Conservation (phyloP, 495 filamentous ascomycete genomes). For the Penicillium robsamsonii region DNA sequence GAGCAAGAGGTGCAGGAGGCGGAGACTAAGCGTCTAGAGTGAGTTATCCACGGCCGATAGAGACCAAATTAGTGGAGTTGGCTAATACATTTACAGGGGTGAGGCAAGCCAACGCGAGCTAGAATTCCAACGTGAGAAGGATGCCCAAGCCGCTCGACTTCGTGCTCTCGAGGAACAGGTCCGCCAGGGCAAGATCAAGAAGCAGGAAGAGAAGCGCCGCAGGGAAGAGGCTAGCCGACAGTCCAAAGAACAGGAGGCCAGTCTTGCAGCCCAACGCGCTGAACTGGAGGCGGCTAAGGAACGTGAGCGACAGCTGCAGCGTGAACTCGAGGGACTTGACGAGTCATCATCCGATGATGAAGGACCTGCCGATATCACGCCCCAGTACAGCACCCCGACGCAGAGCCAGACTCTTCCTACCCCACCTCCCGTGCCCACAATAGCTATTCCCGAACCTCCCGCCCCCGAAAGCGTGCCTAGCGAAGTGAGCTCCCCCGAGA, state of each 20-base stretch:
- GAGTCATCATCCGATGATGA: conserved; percentile 87
- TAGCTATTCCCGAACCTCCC: conserved; percentile 33
- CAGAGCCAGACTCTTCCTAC: conserved; percentile 55
- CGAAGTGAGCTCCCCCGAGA: conserved; percentile 28
- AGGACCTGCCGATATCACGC: conserved; percentile 74
- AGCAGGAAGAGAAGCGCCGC: conserved; percentile 87
- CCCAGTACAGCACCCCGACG: conserved; percentile 79
- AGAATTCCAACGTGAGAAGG: conserved; percentile 74
- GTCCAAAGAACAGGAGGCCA: conserved; percentile 84
- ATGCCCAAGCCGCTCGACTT: conserved; percentile 77
- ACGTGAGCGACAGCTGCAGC: conserved; percentile 81
- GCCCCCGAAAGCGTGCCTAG: conserved; percentile 32
- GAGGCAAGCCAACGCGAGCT: conserved; percentile 74
- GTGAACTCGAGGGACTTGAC: conserved; percentile 79
- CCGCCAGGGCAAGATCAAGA: conserved; percentile 91
- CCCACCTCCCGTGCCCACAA: conserved; percentile 30
- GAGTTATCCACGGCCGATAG: conserved; percentile 42
- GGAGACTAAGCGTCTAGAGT: conserved; percentile 79
- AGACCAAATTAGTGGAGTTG: conserved; percentile 17
- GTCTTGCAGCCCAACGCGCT: conserved; percentile 78
- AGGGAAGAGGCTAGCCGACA: conserved; percentile 85
- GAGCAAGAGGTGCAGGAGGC: conserved; percentile 79
- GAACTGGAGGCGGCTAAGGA: conserved; percentile 90
- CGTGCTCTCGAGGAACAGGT: conserved; percentile 92
- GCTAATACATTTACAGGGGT: conserved; percentile 56